Evolutionary conservation across 805 yeast species (phyloP).

Genomic region (Saccharomycopsis sp.): DNA sequence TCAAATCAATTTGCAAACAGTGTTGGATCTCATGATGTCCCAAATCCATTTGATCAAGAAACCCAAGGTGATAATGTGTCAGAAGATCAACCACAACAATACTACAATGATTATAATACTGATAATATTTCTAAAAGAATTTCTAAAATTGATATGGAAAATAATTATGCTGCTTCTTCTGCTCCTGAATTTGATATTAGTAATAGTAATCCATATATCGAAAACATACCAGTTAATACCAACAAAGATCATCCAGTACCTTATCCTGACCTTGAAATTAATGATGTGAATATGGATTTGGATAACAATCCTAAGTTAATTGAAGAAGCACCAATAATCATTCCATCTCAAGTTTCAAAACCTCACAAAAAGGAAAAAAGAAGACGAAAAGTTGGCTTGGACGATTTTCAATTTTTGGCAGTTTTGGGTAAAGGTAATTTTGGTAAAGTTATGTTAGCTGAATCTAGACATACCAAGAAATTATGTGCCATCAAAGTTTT

Average conservation of each 20-base stretch:
- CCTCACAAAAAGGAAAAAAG: conserved; percentile 19
- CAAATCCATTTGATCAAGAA: conserved; percentile 13
- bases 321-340: too few species aligned
- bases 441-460: conserved; percentile 97
- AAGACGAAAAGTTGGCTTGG: conserved; percentile 77
- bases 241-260: too few species aligned
- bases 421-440: conserved; percentile 98
- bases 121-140: conserved; percentile 11
- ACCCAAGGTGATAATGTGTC: neutral
- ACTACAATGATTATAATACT: conserved; percentile 11
- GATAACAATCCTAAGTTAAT: too few species aligned
- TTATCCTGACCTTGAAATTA: too few species aligned
- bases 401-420: conserved; percentile 88
- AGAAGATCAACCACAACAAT: neutral
- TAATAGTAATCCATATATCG: neutral
- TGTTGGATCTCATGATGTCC: conserved; percentile 1
- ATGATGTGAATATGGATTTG: too few species aligned
- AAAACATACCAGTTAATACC: too few species aligned
- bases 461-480: conserved; percentile 69
- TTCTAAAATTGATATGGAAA: conserved; percentile 4
- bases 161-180: neutral
- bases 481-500: conserved; percentile 94
- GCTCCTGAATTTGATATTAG: too few species aligned
- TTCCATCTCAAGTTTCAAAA: too few species aligned
- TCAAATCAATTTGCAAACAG: conserved; percentile 5